Evolutionary conservation across 148 eudicot species (phyloP).

Genomic region (Talinum fruticosum): DNA sequence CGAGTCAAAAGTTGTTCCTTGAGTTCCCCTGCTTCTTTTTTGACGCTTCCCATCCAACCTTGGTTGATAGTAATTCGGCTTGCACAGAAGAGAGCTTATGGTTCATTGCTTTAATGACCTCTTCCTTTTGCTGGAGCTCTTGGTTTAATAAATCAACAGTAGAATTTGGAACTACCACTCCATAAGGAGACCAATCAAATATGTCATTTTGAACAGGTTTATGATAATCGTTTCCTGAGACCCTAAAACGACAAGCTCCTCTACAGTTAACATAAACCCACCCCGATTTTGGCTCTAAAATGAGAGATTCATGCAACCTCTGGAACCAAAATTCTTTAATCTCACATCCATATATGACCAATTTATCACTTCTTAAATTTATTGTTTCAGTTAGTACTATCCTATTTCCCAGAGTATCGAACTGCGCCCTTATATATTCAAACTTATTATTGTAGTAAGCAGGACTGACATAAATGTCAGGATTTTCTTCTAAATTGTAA

Average conservation of each 20-base stretch:
- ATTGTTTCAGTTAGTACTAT: not conserved
- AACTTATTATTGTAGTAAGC: not conserved
- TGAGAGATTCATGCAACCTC: slow-evolving; percentile 10
- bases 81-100: not conserved
- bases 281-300: not conserved
- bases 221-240: not conserved
- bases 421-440: not conserved
- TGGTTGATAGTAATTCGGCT: not conserved
- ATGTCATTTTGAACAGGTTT: slow-evolving; percentile 6
- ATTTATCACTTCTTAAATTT: slow-evolving; percentile 7
- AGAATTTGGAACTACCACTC: slow-evolving; percentile 15
- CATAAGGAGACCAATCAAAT: slow-evolving; percentile 23
- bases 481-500: slow-evolving; percentile 14
- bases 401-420: not conserved
- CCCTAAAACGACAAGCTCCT: slow-evolving; percentile 14
- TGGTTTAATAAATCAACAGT: not conserved
- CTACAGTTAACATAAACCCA: slow-evolving; percentile 2
- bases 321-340: slow-evolving; percentile 6
- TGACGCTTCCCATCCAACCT: not conserved
- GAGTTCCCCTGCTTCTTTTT: slow-evolving; percentile 10
- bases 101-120: not conserved
- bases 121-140: no score
- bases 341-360: slow-evolving; percentile 14
- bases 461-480: not conserved
- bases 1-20: not conserved